Percentiles rank a stretch among this genome's conserved stretches.
Evolutionary conservation across 345 rosid species (phyloP).

Genomic region (Linum trigynum): DNA sequence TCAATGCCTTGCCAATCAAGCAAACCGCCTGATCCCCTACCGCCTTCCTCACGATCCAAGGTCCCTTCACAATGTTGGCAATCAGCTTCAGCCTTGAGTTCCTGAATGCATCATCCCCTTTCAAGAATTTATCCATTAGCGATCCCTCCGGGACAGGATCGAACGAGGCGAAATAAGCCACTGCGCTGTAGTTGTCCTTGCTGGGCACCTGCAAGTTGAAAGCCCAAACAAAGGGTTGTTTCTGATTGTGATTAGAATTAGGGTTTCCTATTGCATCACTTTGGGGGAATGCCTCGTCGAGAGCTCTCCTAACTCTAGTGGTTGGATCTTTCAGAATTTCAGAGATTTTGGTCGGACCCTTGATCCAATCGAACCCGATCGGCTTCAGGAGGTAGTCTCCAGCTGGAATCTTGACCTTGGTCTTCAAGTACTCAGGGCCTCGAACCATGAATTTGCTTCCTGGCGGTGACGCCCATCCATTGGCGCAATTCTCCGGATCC

Average conservation of each 20-base stretch:
- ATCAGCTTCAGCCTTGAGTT: slow-evolving; percentile 82
- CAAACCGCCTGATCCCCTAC: slow-evolving; percentile 98
- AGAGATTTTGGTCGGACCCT: slow-evolving; percentile 48
- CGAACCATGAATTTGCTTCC: slow-evolving; percentile 71
- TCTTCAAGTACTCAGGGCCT: slow-evolving; percentile 73
- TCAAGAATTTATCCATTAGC: slow-evolving; percentile 54
- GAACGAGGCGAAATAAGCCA: slow-evolving; percentile 63
- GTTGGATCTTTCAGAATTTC: slow-evolving; percentile 47
- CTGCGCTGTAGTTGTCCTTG: slow-evolving; percentile 83
- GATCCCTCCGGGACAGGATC: slow-evolving; percentile 68
- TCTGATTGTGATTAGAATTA: slow-evolving; percentile 29
- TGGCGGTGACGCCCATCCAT: slow-evolving; percentile 84
- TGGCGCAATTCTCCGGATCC: slow-evolving; percentile 49
- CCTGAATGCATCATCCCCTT: slow-evolving; percentile 64
- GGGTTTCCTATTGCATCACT: too few species aligned
- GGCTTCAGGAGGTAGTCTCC: slow-evolving; percentile 66
- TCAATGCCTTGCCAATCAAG: slow-evolving; percentile 73
- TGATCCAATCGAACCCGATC: slow-evolving; percentile 86
- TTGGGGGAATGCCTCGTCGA: slow-evolving; percentile 27
- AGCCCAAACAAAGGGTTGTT: slow-evolving; percentile 90
- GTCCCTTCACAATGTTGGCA: slow-evolving; percentile 91
- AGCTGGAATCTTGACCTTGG: slow-evolving; percentile 64
- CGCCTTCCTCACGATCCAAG: slow-evolving; percentile 94
- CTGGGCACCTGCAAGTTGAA: slow-evolving; percentile 84
- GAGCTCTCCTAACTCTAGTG: slow-evolving; percentile 51